Evolutionary conservation across 805 yeast genomes (phyloP).

Genomic region (Candida nemodendra): DNA sequence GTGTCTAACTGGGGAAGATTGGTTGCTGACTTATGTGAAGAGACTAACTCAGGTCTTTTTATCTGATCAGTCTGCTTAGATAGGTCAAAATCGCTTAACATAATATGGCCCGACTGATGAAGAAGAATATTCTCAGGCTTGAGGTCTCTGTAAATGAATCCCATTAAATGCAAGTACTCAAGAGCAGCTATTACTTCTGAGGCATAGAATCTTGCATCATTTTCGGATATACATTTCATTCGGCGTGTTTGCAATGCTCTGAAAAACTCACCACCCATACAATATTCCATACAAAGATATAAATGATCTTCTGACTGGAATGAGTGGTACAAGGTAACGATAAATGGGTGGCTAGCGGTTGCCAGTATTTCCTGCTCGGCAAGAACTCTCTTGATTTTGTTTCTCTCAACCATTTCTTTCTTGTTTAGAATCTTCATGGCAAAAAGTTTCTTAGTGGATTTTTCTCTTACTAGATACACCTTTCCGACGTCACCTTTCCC

Average conservation of each 20-base stretch:
- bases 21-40: slow-evolving; percentile 31
- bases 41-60: slow-evolving; percentile 70
- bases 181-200: slow-evolving; percentile 97
- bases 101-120: slow-evolving; percentile 97
- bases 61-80: slow-evolving; percentile 82
- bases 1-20: slow-evolving; percentile 77
- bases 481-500: slow-evolving; percentile 99
- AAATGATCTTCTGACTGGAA: slow-evolving; percentile 91
- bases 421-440: slow-evolving; percentile 93
- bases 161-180: slow-evolving; percentile 94
- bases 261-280: slow-evolving; percentile 99
- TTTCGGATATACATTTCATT: slow-evolving; percentile 80
- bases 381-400: slow-evolving; percentile 88
- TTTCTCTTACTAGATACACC: slow-evolving; percentile 88
- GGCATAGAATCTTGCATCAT: slow-evolving; percentile 90
- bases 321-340: slow-evolving; percentile 92
- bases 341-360: slow-evolving; percentile 94
- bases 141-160: slow-evolving; percentile 92
- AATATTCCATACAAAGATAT: slow-evolving; percentile 96
- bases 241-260: slow-evolving; percentile 90
- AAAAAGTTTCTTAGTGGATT: slow-evolving; percentile 65
- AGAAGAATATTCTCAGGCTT: slow-evolving; percentile 94
- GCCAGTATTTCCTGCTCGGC: slow-evolving; percentile 97
- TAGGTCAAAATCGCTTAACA: slow-evolving; percentile 94
- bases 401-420: slow-evolving; percentile 91